A percentile compares a stretch with the other conserved stretches of the same genome.
phyloP scores from a whole-genome alignment of 1,139 yeast species.

The Blastobotrys raffinosifermentans region DNA sequence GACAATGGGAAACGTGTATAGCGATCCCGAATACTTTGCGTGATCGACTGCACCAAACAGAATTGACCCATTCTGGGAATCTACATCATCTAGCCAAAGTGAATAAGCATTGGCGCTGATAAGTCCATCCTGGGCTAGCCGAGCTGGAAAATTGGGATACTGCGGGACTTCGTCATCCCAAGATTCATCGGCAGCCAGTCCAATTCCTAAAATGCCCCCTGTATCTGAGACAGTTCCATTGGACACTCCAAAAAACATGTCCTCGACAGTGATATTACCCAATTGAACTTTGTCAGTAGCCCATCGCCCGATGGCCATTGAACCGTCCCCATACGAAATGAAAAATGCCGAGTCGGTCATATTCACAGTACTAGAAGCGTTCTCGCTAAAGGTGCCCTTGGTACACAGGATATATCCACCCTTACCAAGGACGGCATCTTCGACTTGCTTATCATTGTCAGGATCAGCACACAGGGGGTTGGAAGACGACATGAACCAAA shows the following conservation, averaged over 20 bases:
- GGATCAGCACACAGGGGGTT: conserved; percentile 9
- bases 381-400: conserved; percentile 18
- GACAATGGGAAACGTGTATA: conserved; percentile 24
- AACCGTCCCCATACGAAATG: conserved; percentile 57
- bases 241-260: conserved; percentile 41
- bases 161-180: not conserved
- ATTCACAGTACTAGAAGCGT: conserved; percentile 17
- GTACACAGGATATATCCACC: conserved; percentile 11
- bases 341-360: conserved; percentile 21
- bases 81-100: conserved; percentile 25
- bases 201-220: conserved; percentile 16
- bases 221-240: conserved; percentile 36
- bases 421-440: conserved; percentile 16
- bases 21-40: conserved; percentile 39
- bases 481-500: not conserved
- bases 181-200: conserved; percentile 17
- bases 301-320: conserved; percentile 42
- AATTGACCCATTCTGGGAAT: conserved; percentile 35
- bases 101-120: conserved; percentile 45
- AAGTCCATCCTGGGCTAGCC: conserved; percentile 42
- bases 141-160: conserved; percentile 25
- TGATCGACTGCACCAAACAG: conserved; percentile 49
- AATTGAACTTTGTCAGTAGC: conserved; percentile 40
- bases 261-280: conserved; percentile 33
- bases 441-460: conserved; percentile 13